Conservation (phyloP, 1,284 basidiomycete species). For the Sutorius eximius region DNA sequence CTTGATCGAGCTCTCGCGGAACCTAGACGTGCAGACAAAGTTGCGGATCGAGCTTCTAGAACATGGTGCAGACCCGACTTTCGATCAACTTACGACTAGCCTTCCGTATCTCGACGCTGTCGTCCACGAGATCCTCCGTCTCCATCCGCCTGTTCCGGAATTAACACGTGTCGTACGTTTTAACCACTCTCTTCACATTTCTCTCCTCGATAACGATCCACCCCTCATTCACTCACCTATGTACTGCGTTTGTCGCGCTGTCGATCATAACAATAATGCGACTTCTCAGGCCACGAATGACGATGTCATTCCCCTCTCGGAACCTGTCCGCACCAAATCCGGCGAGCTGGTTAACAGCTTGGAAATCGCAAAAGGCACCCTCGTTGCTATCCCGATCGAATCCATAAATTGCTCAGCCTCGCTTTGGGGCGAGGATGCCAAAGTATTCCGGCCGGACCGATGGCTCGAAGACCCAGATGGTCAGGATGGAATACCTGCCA, state of each 20-base stretch:
- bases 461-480: constrained; percentile 33
- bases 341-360: constrained; percentile 42
- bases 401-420: constrained; percentile 47
- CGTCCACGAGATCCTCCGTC: constrained; percentile 23
- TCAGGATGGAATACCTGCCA: constrained; percentile 14
- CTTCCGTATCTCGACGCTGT: constrained; percentile 23
- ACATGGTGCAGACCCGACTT: constrained; percentile 5
- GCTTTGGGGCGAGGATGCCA: constrained; percentile 45
- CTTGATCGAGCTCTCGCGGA: constrained; percentile 25
- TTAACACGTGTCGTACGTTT: constrained; percentile 42
- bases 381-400: constrained; percentile 41
- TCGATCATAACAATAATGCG: not conserved
- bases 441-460: constrained; percentile 39
- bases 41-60: constrained; percentile 8
- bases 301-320: constrained; percentile 49
- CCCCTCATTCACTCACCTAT: too few relatives aligned
- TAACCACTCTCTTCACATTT: not conserved
- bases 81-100: constrained; percentile 20
- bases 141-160: constrained; percentile 24
- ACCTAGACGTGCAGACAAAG: constrained; percentile 13
- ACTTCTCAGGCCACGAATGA: constrained; percentile 43
- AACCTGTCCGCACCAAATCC: constrained; percentile 20
- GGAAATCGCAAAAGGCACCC: constrained; percentile 45
- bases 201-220: too few relatives aligned
- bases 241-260: not conserved